Base-by-base conservation (phyloP, 306 rosid species). In the Arachis hypogaea region DNA sequence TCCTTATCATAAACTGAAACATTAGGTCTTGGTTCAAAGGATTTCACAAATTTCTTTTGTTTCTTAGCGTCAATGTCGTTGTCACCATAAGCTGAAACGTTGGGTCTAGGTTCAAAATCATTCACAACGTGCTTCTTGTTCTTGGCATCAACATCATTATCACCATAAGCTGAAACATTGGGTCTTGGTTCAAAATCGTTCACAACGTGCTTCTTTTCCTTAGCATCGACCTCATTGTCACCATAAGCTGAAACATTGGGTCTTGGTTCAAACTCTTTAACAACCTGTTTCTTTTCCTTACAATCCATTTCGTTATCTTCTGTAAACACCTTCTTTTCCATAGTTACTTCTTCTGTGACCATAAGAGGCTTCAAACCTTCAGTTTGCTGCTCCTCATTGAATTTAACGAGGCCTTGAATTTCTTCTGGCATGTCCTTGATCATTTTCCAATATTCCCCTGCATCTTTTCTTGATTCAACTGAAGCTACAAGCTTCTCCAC, bases 381-480 rank as follows among this genome's bases (percentile, higher is more conserved):
- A 22, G 4, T 0, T 22, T 3, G 7, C 0, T 16, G 40, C 56
- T 60, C 33, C n/a, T 8, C 61, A 46, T 73, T 6, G 1, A 11
- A 6, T 9, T 40, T 36, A 43, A 68, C 9, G 30, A 40, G 59
- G 14, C 73, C 69, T 44, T 43, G 52, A 63, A 30, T 59, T 51
- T 70, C 78, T 47, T 62, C 10, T 6, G 59, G 59, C 68, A 61
- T 57, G 30, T 57, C 9, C 3, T 77, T 47, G 2, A 28, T 28
- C 63, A 22, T 43, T 55, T 70, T 68, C 82, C 85, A 82, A 3
- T 77, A 56, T 41, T 73, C 73, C 3, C 61, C 73, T 3, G 14
- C 2, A 16, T 62, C 76, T 44, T 67, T 73, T 73, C 79, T 79
- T 67, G 83, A 67, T 42, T 73, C 71, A 2, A 51, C 60, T 0